Conservation (phyloP, 352 stramenopile genomes). For the Pythium periplocum region DNA sequence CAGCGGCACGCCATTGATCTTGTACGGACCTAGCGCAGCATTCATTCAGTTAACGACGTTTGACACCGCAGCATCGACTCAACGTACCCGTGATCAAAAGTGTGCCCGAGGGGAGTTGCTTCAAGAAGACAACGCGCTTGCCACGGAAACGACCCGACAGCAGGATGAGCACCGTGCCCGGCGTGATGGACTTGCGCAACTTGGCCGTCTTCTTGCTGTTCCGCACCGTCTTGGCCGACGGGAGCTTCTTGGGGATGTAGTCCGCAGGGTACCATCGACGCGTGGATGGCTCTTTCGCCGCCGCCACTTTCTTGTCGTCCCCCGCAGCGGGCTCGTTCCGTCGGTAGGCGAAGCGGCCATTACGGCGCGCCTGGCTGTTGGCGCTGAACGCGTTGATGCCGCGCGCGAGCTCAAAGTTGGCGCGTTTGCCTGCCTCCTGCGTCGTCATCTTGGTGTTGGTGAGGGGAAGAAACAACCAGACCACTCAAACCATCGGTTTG, state of each 20-base stretch:
- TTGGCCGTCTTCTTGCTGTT: slow-evolving; percentile 88
- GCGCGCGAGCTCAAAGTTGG: slow-evolving; percentile 57
- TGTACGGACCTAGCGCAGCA: slow-evolving; percentile 67
- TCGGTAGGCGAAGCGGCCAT: slow-evolving; percentile 41
- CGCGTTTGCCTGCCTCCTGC: slow-evolving; percentile 21
- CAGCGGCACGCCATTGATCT: slow-evolving; percentile 96
- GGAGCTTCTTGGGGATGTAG: slow-evolving; percentile 59
- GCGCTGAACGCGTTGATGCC: slow-evolving; percentile 69
- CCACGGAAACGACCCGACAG: slow-evolving; percentile 95
- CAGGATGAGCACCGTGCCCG: slow-evolving; percentile 97
- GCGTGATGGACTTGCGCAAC: slow-evolving; percentile 94
- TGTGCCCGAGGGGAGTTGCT: slow-evolving; percentile 92
- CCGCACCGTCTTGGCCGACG: slow-evolving; percentile 59
- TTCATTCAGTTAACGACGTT: no score
- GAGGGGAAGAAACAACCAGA: no score
- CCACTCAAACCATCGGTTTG: no score
- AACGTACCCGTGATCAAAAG: slow-evolving; percentile 87
- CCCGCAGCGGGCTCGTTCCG: slow-evolving; percentile 7
- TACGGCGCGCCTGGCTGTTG: slow-evolving; percentile 53
- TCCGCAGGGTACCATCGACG: slow-evolving; percentile 54
- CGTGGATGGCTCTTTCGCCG: slow-evolving; percentile 15
- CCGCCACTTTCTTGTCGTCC: slow-evolving; percentile 8
- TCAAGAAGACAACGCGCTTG: slow-evolving; percentile 98
- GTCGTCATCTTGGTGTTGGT: no score
- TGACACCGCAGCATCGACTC: no score